A percentile compares a stretch with the other conserved stretches of the same genome.
These are phyloP conservation scores for Lasiodiplodia sp. DNA, from an alignment of 2,329 filamentous ascomycete genomes.

Conservation along the genomic window DNA sequence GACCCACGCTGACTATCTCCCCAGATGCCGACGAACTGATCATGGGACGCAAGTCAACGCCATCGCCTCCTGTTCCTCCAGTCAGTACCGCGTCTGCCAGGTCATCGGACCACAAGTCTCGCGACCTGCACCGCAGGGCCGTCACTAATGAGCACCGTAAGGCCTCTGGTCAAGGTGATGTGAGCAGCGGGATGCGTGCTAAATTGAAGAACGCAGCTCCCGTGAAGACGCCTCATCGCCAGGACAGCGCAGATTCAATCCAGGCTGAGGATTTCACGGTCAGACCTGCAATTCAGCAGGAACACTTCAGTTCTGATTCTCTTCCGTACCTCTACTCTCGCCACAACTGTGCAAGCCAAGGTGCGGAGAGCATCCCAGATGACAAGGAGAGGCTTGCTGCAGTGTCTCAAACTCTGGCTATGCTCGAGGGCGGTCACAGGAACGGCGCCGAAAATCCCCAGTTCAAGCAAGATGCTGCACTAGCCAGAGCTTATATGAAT, in stretches of 20 bases:
- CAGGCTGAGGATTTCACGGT: conserved; percentile 18
- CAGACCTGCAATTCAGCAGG: neutral
- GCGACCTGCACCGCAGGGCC: conserved; percentile 10
- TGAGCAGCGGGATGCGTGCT: neutral
- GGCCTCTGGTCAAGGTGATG: conserved; percentile 7
- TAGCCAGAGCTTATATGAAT: neutral
- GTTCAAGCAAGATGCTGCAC: neutral
- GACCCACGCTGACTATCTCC: conserved; percentile 21
- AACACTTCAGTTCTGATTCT: neutral
- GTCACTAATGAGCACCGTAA: conserved; percentile 26
- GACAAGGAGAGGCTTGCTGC: conserved; percentile 1
- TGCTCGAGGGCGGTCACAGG: conserved; percentile 7
- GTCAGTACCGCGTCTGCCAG: neutral
- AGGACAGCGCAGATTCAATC: conserved; percentile 7
- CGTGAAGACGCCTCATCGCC: neutral
- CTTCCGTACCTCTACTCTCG: neutral
- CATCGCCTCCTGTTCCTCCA: conserved; percentile 8
- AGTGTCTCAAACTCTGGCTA: conserved; percentile 9
- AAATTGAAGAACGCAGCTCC: conserved; percentile 2
- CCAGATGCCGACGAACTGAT: conserved; percentile 24
- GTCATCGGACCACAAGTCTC: neutral
- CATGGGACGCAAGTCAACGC: conserved; percentile 18
- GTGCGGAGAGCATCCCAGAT: neutral
- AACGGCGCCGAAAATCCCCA: neutral
- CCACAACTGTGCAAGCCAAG: neutral